Evolutionary conservation across 176 grass and related monocot species (phyloP), one percentile per base, ranked within the genome.

Genomic region (Juncus inflexus): DNA sequence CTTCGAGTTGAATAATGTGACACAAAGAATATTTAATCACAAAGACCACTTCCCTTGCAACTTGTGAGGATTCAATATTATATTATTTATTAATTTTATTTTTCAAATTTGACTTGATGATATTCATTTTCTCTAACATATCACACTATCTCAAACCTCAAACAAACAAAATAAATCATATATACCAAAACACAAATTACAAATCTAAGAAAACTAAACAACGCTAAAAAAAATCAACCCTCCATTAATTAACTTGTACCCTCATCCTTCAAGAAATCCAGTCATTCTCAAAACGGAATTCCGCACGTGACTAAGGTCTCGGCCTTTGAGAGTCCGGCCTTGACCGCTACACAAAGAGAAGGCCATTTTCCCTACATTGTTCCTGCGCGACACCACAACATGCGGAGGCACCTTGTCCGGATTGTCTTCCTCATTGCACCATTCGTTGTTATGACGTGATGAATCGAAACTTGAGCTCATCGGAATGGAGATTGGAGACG

Each of bases 231-330:
- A 63, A 77, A 73, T 65, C n/a, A 64, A 65, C 9, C 51, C 12
- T 28, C n/a, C 51, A 71, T 38, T 16, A 58, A 55, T 63, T 37
- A 45, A 39, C 5, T 49, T 19, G 65, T 78, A 95, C 65, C 77
- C 83, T 81, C 90, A 80, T 65, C 80, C 83, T 80, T 95, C 86
- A 50, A 84, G 82, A 78, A 87, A 95, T 1, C 90, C 83, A 66
- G 86, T 95, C 83, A 95, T 87, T 3, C 80, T 79, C 58, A 86
- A 74, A 61, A 95, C 86, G 55, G 75, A 76, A 70, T 82, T 49
- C 42, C 90, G 75, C 45, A 84, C 71, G 55, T 82, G 67, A 61
- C 78, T 77, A 55, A 87, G 83, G 60, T 95, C 90, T n/a, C 81
- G 72, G 38, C 79, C 79, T 62, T 81, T 81, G 37, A 81, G 81